These are phyloP conservation scores for Trypanosoma brucei DNA, from an alignment of 208 protist species.

Conservation along the genomic window DNA sequence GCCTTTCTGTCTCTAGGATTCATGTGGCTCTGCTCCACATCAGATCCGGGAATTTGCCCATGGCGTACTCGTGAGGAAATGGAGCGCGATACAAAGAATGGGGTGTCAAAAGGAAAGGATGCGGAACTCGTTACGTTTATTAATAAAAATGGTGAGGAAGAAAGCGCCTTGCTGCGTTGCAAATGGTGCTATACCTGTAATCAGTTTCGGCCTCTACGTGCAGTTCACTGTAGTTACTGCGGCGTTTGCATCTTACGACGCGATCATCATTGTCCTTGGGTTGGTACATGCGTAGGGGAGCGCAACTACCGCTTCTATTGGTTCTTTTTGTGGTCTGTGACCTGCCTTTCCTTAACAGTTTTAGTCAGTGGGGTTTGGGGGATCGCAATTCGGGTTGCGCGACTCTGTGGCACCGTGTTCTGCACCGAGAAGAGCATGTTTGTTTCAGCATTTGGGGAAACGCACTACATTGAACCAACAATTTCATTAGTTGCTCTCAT, in stretches of 20 bases:
- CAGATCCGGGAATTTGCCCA: conserved; percentile 58
- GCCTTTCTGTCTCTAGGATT: conserved; percentile 22
- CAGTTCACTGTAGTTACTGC: conserved; percentile 85
- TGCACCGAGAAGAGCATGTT: conserved; percentile 18
- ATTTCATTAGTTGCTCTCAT: conserved; percentile 48
- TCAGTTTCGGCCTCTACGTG: conserved; percentile 68
- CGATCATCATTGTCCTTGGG: conserved; percentile 93
- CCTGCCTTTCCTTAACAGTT: conserved; percentile 32
- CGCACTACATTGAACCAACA: conserved; percentile 62
- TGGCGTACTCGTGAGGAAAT: not conserved
- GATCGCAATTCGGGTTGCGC: conserved; percentile 16
- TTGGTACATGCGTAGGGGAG: conserved; percentile 84
- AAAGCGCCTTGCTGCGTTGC: conserved; percentile 20
- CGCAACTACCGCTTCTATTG: conserved; percentile 83
- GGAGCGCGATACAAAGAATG: not conserved
- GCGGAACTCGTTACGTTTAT: conserved; percentile 29
- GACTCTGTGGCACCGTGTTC: not conserved
- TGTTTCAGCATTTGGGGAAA: conserved; percentile 43
- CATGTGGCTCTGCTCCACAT: conserved; percentile 36
- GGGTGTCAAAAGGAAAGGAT: not conserved
- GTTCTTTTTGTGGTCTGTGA: conserved; percentile 49
- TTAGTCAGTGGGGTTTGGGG: conserved; percentile 49
- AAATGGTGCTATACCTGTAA: conserved; percentile 88
- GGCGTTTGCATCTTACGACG: conserved; percentile 78
- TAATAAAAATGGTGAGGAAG: conserved; percentile 21